Conservation (phyloP, 2,329 filamentous ascomycete species). For the Hypoxylon sp. region DNA sequence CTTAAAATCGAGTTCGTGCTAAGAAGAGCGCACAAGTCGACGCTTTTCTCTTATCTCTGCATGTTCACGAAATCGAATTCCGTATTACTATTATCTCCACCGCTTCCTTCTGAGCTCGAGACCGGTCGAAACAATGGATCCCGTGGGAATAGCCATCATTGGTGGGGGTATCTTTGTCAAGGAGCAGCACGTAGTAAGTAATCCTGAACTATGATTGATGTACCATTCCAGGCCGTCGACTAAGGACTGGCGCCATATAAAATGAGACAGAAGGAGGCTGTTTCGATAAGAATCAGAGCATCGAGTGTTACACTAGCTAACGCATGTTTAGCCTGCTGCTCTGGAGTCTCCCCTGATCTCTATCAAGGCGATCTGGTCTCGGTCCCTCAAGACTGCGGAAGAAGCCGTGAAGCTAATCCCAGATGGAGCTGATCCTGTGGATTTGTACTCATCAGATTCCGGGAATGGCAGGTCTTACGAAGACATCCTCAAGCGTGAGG, state of each 20-base stretch:
- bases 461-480: constrained; percentile 56
- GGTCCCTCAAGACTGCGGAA: constrained; percentile 62
- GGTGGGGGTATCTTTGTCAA: constrained; percentile 69
- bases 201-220: constrained; percentile 1
- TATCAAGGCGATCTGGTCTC: constrained; percentile 69
- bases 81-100: neutral
- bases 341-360: constrained; percentile 58
- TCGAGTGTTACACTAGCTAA: constrained; percentile 35
- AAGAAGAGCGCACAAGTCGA: constrained; percentile 12
- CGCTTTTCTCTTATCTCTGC: neutral
- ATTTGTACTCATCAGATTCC: constrained; percentile 50
- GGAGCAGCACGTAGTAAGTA: constrained; percentile 63
- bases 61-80: neutral
- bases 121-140: constrained; percentile 45
- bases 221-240: neutral
- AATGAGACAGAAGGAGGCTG: neutral
- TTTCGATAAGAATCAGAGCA: constrained; percentile 11
- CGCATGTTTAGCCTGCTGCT: constrained; percentile 59
- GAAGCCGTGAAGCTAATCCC: constrained; percentile 53
- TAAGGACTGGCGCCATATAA: neutral
- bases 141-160: constrained; percentile 66
- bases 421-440: constrained; percentile 42
- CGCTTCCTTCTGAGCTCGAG: neutral
- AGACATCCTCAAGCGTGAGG: constrained; percentile 59
- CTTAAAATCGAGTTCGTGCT: constrained; percentile 10